These are phyloP conservation scores for Fusarium circinatum DNA, from an alignment of 2,329 filamentous ascomycete species.

Conservation along the genomic window DNA sequence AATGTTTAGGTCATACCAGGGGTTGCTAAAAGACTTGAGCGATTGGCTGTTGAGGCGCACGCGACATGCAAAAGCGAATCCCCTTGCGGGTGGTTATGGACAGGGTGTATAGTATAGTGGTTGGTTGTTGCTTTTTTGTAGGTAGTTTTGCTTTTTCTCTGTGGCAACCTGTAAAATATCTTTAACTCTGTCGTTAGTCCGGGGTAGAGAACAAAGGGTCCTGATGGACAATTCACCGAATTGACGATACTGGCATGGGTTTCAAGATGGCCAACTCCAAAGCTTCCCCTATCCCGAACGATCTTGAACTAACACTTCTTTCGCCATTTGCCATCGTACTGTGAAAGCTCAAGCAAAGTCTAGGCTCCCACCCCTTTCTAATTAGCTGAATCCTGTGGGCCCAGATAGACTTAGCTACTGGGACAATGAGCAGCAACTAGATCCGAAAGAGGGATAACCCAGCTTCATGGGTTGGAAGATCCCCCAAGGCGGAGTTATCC, in stretches of 20 bases:
- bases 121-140: constrained; percentile 8
- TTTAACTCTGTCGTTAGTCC: neutral
- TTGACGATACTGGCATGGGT: neutral
- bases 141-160: constrained; percentile 7
- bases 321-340: constrained; percentile 2
- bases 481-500: constrained; percentile 18
- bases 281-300: neutral
- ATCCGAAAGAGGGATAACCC: constrained; percentile 24
- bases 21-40: constrained; percentile 3
- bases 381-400: constrained; percentile 17
- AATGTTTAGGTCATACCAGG: constrained; percentile 33
- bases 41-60: constrained; percentile 28
- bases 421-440: constrained; percentile 14
- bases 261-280: neutral
- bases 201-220: neutral
- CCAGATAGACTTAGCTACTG: constrained; percentile 21
- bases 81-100: neutral
- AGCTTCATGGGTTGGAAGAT: constrained; percentile 18
- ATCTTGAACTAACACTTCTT: neutral
- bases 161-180: neutral
- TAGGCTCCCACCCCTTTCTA: constrained; percentile 19
- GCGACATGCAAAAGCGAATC: constrained; percentile 27
- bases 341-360: constrained; percentile 5
- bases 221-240: neutral
- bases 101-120: neutral